These are phyloP conservation scores for Dendryphion nanum DNA, from an alignment of 2,329 filamentous ascomycete genomes.

Conservation along the genomic window DNA sequence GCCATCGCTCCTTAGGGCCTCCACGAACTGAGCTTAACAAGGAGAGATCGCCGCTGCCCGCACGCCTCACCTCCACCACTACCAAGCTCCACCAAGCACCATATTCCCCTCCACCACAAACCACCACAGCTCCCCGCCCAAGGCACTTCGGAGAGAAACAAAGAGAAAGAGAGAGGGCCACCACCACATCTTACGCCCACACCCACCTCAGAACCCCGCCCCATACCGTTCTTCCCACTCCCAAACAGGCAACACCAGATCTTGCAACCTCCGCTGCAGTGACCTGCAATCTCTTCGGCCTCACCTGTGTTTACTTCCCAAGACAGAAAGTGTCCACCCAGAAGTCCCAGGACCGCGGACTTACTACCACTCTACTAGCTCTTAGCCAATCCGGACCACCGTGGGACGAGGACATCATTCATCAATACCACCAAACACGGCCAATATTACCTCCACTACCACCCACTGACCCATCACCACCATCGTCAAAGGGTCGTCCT, in stretches of 20 bases:
- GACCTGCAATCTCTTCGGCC: constrained; percentile 13
- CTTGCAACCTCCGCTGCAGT: constrained; percentile 27
- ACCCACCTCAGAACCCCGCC: constrained; percentile 10
- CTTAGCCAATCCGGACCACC: too few relatives aligned
- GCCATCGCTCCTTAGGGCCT: constrained; percentile 45
- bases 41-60: constrained; percentile 46
- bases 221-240: constrained; percentile 14
- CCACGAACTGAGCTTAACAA: constrained; percentile 51
- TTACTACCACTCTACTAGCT: too few relatives aligned
- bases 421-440: constrained; percentile 15
- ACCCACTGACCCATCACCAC: too few relatives aligned
- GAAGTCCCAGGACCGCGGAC: constrained; percentile 25
- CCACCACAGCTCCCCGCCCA: too few relatives aligned
- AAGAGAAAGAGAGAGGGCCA: too few relatives aligned
- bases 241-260: constrained; percentile 34
- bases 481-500: constrained; percentile 24
- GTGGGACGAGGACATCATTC: too few relatives aligned
- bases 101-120: too few relatives aligned
- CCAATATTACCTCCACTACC: constrained; percentile 33
- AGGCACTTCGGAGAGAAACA: too few relatives aligned
- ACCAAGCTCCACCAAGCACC: constrained; percentile 33
- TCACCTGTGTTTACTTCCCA: constrained; percentile 20
- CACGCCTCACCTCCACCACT: constrained; percentile 22
- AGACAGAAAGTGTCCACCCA: constrained; percentile 26
- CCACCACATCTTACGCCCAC: neutral